Conservation (phyloP, 306 rosid genomes). For the Quercus alba region DNA sequence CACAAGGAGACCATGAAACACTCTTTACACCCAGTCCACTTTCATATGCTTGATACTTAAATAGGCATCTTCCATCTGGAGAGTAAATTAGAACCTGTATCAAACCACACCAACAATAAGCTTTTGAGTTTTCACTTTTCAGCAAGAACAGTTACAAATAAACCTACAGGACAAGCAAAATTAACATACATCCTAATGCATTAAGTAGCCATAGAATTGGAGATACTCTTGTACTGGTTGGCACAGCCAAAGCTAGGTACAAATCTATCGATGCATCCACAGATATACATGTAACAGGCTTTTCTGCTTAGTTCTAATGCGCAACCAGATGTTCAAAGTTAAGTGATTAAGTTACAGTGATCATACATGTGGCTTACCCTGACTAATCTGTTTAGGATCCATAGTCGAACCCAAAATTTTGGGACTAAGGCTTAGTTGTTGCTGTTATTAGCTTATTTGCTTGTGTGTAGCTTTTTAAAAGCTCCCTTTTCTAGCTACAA, state of each 20-base stretch:
- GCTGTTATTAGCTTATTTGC: too few relatives aligned
- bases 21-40: slow-evolving; percentile 94
- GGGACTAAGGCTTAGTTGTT: too few relatives aligned
- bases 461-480: too few relatives aligned
- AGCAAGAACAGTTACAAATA: slow-evolving; percentile 12
- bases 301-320: neutral
- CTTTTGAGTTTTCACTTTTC: neutral
- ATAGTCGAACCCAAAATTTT: too few relatives aligned
- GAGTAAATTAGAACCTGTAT: slow-evolving; percentile 88
- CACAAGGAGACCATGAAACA: slow-evolving; percentile 98
- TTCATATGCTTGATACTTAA: slow-evolving; percentile 93
- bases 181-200: neutral
- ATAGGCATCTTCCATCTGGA: slow-evolving; percentile 94
- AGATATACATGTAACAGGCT: neutral
- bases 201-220: neutral
- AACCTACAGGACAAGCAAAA: slow-evolving; percentile 2
- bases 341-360: neutral
- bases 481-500: too few relatives aligned
- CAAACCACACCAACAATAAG: slow-evolving; percentile 28
- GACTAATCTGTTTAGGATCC: too few relatives aligned
- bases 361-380: too few relatives aligned
- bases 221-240: neutral
- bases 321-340: neutral
- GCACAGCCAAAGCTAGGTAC: neutral
- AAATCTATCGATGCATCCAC: neutral